Evolutionary conservation across 208 protist genomes (phyloP).

Genomic region (Acanthamoeba castellanii): DNA sequence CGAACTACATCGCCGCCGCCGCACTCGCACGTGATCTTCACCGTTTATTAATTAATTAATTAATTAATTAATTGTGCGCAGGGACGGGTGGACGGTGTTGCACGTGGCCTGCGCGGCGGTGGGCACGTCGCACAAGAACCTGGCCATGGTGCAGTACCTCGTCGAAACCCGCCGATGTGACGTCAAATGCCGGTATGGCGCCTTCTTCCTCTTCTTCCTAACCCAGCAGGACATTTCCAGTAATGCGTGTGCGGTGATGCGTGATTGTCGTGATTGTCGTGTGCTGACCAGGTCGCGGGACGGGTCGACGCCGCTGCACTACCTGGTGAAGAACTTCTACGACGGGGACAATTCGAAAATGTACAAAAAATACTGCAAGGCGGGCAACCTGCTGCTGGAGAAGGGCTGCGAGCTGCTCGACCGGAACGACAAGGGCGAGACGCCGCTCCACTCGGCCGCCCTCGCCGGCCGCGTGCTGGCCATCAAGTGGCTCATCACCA

Average conservation of each 20-base stretch:
- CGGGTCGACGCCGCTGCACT: constrained; percentile 26
- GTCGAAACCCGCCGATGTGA: background rate
- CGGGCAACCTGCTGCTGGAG: background rate
- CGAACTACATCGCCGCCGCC: too few relatives aligned
- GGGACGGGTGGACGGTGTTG: constrained; percentile 8
- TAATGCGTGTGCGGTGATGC: too few relatives aligned
- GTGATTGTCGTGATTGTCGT: too few relatives aligned
- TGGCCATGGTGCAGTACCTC: background rate
- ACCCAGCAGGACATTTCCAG: too few relatives aligned
- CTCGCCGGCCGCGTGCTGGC: constrained; percentile 8
- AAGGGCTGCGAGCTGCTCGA: constrained; percentile 9
- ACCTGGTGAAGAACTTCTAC: constrained; percentile 3
- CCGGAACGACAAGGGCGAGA: constrained; percentile 28
- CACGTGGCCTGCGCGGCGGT: background rate
- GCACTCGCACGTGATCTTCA: too few relatives aligned
- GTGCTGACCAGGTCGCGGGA: background rate
- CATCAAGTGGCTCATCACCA: constrained; percentile 26
- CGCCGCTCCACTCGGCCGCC: constrained; percentile 9
- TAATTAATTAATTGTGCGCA: too few relatives aligned
- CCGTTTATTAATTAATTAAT: too few relatives aligned
- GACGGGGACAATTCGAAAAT: constrained; percentile 13
- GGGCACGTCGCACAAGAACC: constrained; percentile 8
- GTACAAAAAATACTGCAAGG: constrained; percentile 43
- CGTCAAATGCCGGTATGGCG: constrained; percentile 1
- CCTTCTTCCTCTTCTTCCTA: background rate